Evolutionary conservation across 768 basidiomycete genomes (phyloP).

Genomic region (Tricholoma matsutake): DNA sequence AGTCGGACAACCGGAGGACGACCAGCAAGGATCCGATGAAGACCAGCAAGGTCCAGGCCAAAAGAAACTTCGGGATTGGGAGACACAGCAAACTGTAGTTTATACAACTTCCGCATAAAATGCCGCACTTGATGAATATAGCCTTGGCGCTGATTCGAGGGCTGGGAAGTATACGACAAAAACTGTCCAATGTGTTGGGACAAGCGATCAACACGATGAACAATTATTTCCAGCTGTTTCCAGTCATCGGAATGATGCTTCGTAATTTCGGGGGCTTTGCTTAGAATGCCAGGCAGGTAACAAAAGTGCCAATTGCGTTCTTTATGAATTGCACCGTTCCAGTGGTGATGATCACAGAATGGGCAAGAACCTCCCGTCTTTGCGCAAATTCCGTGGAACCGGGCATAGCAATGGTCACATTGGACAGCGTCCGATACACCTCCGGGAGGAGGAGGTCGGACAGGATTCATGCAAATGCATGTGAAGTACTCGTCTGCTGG

Average conservation of each 20-base stretch:
- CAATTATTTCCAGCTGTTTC: conserved; percentile 76
- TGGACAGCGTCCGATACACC: conserved; percentile 80
- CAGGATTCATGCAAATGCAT: conserved; percentile 76
- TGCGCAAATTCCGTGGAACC: conserved; percentile 84
- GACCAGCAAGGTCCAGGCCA: conserved; percentile 76
- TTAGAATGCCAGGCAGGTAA: conserved; percentile 67
- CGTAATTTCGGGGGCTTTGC: conserved; percentile 74
- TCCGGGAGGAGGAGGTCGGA: conserved; percentile 77
- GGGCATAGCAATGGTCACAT: conserved; percentile 84
- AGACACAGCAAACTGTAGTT: conserved; percentile 86
- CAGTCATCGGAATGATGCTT: conserved; percentile 78
- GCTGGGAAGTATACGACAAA: conserved; percentile 65
- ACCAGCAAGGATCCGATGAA: conserved; percentile 78
- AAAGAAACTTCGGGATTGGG: conserved; percentile 79
- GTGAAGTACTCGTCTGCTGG: conserved; percentile 81
- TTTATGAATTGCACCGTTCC: conserved; percentile 84
- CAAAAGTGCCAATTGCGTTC: conserved; percentile 83
- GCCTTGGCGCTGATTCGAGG: conserved; percentile 69
- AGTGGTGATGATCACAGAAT: conserved; percentile 89
- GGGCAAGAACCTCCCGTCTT: conserved; percentile 89
- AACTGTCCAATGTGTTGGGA: conserved; percentile 78
- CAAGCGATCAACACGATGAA: conserved; percentile 75
- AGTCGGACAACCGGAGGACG: conserved; percentile 48
- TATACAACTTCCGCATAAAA: conserved; percentile 88
- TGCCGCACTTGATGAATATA: conserved; percentile 83